Evolutionary conservation across 495 filamentous ascomycete genomes (phyloP).

Genomic region (Oleoguttula mirabilis): DNA sequence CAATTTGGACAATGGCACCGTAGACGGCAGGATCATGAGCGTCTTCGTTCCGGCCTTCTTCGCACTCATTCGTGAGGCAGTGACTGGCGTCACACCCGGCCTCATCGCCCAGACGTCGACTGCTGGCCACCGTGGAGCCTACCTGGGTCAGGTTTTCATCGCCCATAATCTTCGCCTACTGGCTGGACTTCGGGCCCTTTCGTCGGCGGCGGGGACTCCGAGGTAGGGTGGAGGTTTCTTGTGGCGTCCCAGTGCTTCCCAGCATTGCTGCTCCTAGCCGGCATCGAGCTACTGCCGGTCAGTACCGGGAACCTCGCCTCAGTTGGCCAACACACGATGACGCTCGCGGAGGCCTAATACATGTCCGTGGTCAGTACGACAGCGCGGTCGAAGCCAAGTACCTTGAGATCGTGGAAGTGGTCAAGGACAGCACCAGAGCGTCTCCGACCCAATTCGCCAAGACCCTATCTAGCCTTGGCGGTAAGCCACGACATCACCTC

Average conservation of each 20-base stretch:
- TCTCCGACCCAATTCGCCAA: conserved; percentile 32
- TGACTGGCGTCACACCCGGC: conserved; percentile 42
- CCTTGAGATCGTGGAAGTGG: conserved; percentile 31
- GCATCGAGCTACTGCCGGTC: conserved; percentile 41
- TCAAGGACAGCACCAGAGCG: conserved; percentile 27
- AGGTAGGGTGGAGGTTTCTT: conserved; percentile 43
- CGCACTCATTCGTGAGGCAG: conserved; percentile 16
- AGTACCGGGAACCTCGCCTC: conserved; percentile 37
- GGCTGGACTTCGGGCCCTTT: conserved; percentile 49
- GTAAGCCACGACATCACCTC: conserved; percentile 18
- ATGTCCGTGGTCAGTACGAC: conserved; percentile 12
- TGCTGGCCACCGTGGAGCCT: conserved; percentile 37
- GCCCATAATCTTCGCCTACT: conserved; percentile 50
- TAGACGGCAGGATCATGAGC: conserved; percentile 43
- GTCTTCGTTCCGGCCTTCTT: conserved; percentile 13
- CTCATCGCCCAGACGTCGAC: conserved; percentile 41
- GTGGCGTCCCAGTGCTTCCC: conserved; percentile 45
- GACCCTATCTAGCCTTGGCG: conserved; percentile 6
- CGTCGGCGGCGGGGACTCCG: conserved; percentile 38
- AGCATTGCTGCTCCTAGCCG: conserved; percentile 37
- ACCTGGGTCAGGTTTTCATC: conserved; percentile 42
- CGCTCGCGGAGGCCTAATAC: conserved; percentile 28
- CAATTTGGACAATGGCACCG: no score
- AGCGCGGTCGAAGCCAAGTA: conserved; percentile 30
- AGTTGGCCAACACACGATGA: conserved; percentile 33